Percentiles rank a stretch among this genome's conserved stretches.
Conservation (phyloP, 2,329 filamentous ascomycete genomes). For the Pseudogymnoascus sp. region DNA sequence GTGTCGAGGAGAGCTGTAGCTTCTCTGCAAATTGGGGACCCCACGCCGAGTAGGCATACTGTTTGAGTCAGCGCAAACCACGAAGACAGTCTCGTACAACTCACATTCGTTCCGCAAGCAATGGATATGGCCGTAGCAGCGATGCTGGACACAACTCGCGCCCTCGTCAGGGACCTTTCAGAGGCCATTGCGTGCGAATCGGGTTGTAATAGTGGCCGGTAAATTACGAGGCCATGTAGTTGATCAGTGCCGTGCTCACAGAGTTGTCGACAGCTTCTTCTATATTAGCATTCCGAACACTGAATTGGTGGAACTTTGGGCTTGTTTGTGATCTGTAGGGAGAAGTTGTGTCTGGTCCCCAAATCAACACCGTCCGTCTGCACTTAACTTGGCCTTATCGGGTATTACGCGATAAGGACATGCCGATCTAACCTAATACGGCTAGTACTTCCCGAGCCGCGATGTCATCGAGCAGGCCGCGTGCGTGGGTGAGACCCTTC, state of each 20-base stretch:
- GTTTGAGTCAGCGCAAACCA: conserved; percentile 22
- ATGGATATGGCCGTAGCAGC: conserved; percentile 79
- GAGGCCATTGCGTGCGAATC: conserved; percentile 31
- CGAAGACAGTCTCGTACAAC: conserved; percentile 23
- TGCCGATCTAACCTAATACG: not conserved
- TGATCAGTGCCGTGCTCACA: not conserved
- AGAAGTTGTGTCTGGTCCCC: not conserved
- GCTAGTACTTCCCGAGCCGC: not conserved
- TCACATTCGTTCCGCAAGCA: conserved; percentile 86
- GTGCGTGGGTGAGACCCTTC: not conserved
- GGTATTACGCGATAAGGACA: conserved; percentile 9
- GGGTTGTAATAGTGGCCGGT: not conserved
- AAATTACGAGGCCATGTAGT: conserved; percentile 4
- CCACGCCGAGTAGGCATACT: conserved; percentile 99
- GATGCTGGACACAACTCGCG: conserved; percentile 71
- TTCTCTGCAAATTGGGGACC: conserved; percentile 87
- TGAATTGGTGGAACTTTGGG: not conserved
- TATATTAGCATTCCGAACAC: not conserved
- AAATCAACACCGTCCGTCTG: not conserved
- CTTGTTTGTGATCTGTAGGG: not conserved
- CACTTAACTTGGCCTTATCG: conserved; percentile 1
- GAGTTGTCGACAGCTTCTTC: not conserved
- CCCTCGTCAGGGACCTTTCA: conserved; percentile 46
- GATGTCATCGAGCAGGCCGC: conserved; percentile 4
- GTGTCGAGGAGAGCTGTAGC: conserved; percentile 79